Evolutionary conservation across 1,284 basidiomycete genomes (phyloP).

Genomic region (Apiotrichum mycotoxinovorans): DNA sequence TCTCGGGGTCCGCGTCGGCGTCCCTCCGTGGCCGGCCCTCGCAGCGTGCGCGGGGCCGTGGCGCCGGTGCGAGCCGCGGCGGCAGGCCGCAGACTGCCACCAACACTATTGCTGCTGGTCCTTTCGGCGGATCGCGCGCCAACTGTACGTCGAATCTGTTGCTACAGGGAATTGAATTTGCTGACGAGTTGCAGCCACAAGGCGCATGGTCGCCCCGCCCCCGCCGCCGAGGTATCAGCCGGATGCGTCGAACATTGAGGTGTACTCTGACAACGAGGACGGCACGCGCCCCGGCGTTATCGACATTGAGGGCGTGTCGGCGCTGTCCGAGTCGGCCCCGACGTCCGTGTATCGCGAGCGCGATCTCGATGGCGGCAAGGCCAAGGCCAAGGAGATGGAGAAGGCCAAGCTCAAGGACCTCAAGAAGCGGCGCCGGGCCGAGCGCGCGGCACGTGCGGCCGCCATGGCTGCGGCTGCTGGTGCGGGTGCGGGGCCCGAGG

Average conservation of each 20-base stretch:
- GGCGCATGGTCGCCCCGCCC: conserved; percentile 12
- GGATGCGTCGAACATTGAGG: conserved; percentile 18
- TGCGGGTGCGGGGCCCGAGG: not conserved
- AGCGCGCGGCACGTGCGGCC: conserved; percentile 15
- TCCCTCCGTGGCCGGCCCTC: not conserved
- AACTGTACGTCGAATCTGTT: conserved; percentile 4
- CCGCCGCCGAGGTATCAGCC: conserved; percentile 12
- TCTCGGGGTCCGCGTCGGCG: not conserved
- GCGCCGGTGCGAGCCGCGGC: not conserved
- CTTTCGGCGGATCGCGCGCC: conserved; percentile 13
- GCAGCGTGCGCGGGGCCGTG: conserved; percentile 3
- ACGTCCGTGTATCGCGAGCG: conserved; percentile 62
- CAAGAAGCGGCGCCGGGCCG: conserved; percentile 20
- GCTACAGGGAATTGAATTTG: not conserved
- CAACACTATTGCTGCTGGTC: conserved; percentile 19
- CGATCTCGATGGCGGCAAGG: conserved; percentile 45
- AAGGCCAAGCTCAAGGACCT: conserved; percentile 45
- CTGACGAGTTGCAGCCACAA: not conserved
- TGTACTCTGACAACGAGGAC: conserved; percentile 82
- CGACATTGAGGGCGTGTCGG: conserved; percentile 75
- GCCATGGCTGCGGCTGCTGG: not conserved
- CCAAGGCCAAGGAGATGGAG: conserved; percentile 34
- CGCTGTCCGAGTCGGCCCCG: conserved; percentile 85
- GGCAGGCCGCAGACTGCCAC: not conserved
- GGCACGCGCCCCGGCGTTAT: conserved; percentile 68